Percentiles rank a stretch among this genome's conserved stretches.
phyloP scores from a whole-genome alignment of 805 yeast genomes.

The Jamesozyma gamospora region DNA sequence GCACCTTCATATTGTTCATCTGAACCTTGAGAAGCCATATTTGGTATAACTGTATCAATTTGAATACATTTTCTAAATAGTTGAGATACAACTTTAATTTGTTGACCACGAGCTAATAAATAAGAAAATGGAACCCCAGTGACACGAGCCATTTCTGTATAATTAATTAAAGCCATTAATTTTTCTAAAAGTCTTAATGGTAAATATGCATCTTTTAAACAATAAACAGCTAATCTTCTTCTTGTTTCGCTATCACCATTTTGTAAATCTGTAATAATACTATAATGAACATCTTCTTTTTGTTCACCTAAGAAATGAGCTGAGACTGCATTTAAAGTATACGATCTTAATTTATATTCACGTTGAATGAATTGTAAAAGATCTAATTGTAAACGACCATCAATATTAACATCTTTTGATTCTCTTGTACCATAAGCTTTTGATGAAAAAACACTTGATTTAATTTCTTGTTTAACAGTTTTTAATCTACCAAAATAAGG shows the following conservation, averaged over 20 bases:
- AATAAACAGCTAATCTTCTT: constrained; percentile 90
- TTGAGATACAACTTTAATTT: constrained; percentile 93
- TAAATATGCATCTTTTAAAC: constrained; percentile 90
- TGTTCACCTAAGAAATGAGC: constrained; percentile 91
- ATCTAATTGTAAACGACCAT: constrained; percentile 93
- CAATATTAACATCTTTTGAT: constrained; percentile 81
- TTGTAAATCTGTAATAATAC: constrained; percentile 89
- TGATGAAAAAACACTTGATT: constrained; percentile 78
- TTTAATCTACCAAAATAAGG: constrained; percentile 80
- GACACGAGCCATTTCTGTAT: constrained; percentile 98
- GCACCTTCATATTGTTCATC: constrained; percentile 98
- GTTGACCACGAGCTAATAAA: constrained; percentile 87
- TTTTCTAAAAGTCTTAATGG: constrained; percentile 85
- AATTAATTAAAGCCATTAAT: constrained; percentile 90
- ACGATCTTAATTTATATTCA: constrained; percentile 88
- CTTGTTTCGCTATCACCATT: constrained; percentile 89
- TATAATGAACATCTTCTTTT: constrained; percentile 96
- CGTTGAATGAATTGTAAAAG: constrained; percentile 85
- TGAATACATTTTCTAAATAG: constrained; percentile 85
- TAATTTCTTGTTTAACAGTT: constrained; percentile 61
- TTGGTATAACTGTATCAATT: constrained; percentile 82
- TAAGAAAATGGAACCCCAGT: constrained; percentile 97
- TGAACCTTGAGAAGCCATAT: constrained; percentile 65
- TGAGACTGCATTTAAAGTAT: constrained; percentile 89
- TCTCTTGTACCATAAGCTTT: constrained; percentile 96